These are phyloP conservation scores for Ashbya aceris DNA, from an alignment of 1,139 yeast genomes.

Conservation along the genomic window DNA sequence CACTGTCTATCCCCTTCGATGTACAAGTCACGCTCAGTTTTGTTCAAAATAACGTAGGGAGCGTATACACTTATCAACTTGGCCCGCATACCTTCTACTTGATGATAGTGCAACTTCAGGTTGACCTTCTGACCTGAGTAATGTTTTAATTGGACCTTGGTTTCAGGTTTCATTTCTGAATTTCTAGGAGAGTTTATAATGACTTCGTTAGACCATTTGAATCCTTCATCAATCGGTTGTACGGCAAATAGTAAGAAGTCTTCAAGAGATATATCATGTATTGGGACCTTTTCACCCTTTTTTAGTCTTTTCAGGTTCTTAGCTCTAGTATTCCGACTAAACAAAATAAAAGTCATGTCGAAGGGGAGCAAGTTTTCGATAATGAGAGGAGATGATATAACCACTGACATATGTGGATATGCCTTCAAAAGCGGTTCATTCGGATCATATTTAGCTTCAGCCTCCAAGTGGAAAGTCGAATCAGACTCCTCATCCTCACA, in stretches of 20 bases:
- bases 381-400: conserved; percentile 79
- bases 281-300: conserved; percentile 58
- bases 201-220: conserved; percentile 68
- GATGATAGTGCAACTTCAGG: conserved; percentile 56
- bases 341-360: conserved; percentile 65
- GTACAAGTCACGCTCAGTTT: conserved; percentile 60
- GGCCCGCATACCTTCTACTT: conserved; percentile 36
- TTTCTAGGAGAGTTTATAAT: conserved; percentile 55
- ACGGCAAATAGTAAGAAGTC: conserved; percentile 58
- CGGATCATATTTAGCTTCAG: conserved; percentile 54
- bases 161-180: conserved; percentile 51
- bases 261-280: conserved; percentile 73
- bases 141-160: conserved; percentile 38
- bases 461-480: conserved; percentile 58
- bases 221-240: conserved; percentile 57
- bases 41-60: conserved; percentile 76
- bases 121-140: conserved; percentile 60
- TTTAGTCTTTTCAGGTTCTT: conserved; percentile 59
- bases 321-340: conserved; percentile 63
- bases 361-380: conserved; percentile 79
- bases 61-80: conserved; percentile 65
- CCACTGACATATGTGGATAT: conserved; percentile 77
- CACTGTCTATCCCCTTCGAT: conserved; percentile 58
- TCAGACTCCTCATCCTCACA: conserved; percentile 44
- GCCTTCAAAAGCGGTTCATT: conserved; percentile 62